Percentiles rank a stretch among this genome's conserved stretches.
phyloP scores from a whole-genome alignment of 495 filamentous ascomycete species.

The Hyaloscypha variabilis region DNA sequence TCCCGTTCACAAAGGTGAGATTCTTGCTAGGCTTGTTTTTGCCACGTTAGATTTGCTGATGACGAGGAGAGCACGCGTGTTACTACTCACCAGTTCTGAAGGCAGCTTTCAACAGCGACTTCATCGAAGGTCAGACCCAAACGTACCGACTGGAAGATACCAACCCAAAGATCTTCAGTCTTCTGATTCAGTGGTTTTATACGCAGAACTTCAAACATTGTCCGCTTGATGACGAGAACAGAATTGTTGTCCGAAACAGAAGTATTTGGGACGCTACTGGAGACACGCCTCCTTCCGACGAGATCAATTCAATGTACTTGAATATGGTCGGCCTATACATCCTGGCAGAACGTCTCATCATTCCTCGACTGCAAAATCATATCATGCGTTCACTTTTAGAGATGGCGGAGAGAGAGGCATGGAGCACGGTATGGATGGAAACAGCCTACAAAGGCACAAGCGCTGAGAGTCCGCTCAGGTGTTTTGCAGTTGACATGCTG shows the following conservation, averaged over 20 bases:
- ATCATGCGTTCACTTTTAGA: neutral
- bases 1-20: no score
- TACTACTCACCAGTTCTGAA: constrained; percentile 1
- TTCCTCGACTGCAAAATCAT: constrained; percentile 3
- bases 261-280: no score
- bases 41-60: neutral
- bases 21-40: no score
- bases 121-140: constrained; percentile 6
- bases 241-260: neutral
- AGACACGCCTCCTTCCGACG: neutral
- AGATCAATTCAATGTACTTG: neutral
- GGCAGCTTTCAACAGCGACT: neutral
- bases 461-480: constrained; percentile 1
- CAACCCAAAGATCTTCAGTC: no score
- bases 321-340: constrained; percentile 4
- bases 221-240: no score
- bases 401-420: neutral
- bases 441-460: constrained; percentile 1
- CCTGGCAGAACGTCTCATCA: constrained; percentile 6
- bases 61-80: neutral
- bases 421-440: no score
- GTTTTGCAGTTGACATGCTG: neutral
- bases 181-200: neutral
- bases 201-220: neutral
- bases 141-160: neutral